A percentile compares a stretch with the other conserved stretches of the same genome.
Evolutionary conservation across 306 rosid species (phyloP).

Genomic region (Lathyrus aphaca): DNA sequence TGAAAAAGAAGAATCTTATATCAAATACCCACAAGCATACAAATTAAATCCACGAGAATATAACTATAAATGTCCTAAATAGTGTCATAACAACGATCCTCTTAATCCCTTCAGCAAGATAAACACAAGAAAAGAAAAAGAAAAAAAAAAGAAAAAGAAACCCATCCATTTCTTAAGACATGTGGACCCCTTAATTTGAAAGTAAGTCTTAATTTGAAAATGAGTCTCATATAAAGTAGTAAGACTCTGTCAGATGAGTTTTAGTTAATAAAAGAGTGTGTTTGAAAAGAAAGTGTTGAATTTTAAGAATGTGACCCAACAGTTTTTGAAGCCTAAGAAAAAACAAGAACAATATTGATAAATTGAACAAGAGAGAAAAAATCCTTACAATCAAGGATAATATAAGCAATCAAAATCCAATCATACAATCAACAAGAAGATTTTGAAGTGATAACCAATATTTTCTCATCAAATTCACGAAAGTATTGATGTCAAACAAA

Average conservation of each 20-base stretch:
- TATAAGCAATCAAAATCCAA: conserved; percentile 11
- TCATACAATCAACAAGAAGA: conserved; percentile 1
- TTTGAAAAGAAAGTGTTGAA: too few species aligned
- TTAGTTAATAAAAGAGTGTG: too few species aligned
- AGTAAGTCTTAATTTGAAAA: too few species aligned
- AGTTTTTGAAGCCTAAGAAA: not conserved
- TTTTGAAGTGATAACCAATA: conserved; percentile 3
- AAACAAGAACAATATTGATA: not conserved
- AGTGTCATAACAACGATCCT: not conserved
- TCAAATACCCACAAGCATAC: too few species aligned
- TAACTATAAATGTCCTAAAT: too few species aligned
- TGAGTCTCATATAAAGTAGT: too few species aligned
- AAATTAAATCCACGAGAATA: too few species aligned
- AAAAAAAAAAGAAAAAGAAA: conserved; percentile 2
- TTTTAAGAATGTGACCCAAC: not conserved
- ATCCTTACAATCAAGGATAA: not conserved
- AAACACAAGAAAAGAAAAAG: conserved; percentile 12
- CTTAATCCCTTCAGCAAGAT: conserved; percentile 9
- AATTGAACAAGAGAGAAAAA: not conserved
- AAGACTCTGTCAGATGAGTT: too few species aligned
- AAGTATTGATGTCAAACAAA: conserved; percentile 8
- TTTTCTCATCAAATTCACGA: not conserved
- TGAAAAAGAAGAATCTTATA: too few species aligned
- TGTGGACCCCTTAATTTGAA: too few species aligned
- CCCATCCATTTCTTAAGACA: not conserved